Base-by-base conservation (phyloP, 176 grass and related monocot genomes). In the Typha latifolia region DNA sequence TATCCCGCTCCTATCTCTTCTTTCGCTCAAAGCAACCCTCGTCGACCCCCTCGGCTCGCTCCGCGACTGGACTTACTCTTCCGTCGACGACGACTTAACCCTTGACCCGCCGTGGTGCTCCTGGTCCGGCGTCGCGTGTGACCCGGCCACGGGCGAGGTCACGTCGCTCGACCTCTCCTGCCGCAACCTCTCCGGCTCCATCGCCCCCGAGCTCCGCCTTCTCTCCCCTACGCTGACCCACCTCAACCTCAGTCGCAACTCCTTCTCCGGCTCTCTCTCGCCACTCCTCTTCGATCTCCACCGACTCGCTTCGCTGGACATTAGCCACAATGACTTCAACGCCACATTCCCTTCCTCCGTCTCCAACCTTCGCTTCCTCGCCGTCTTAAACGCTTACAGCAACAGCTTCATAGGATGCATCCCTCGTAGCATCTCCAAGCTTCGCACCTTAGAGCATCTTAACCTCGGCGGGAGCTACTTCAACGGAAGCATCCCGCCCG, bases 381-480 rank as follows among this genome's bases (percentile, higher is more conserved):
- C 26, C 2, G 34, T 15, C 3, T 23, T 92, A 32, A 68, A 97
- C 62, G 93, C 93, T 0, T 97, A 82, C 56, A 97, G 93, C 72
- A 97, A 97, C 73, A 86, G 88, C 59, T 97, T 97, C 66, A 49
- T 19, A 0, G 93, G 93, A 0, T 14, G 49, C 12, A 63, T 97
- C 5, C 93, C 93, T 4, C 70, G 66, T 16, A 56, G 72, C 71
- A 22, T 90, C 43, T 62, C 49, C 56, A 68, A 49, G 70, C 83
- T 97, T 1, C 79, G 67, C 1, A 56, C 24, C 16, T 57, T 97
- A 1, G 32, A 81, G 59, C 69, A 61, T 7, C 81, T 92, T 64
- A 92, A 97, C 52, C 85, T 97, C 53, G 93, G 88, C 0, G 88
- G 93, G 0, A 90, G 69, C 74, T 97, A 80, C 83, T 97, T 92